Evolutionary conservation across 2,329 filamentous ascomycete species (phyloP).

Genomic region (Calonectria pauciramosa): DNA sequence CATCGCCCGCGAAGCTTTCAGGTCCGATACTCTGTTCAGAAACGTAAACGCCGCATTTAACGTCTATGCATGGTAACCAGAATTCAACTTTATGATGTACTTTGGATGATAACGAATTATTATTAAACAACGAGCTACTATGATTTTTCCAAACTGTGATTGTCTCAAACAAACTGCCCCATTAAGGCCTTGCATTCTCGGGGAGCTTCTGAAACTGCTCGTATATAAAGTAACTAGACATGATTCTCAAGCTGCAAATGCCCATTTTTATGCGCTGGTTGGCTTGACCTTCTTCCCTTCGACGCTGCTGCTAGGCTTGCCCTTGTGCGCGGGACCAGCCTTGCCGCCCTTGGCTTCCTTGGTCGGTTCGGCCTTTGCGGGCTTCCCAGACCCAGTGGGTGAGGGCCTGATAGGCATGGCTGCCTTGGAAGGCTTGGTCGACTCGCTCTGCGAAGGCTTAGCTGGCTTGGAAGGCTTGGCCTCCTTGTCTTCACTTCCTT

Average conservation of each 20-base stretch:
- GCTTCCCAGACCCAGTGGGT: no score
- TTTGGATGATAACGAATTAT: not conserved
- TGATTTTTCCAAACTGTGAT: not conserved
- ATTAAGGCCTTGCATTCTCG: not conserved
- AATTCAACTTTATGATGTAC: no score
- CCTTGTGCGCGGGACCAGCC: no score
- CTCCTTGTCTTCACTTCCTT: not conserved
- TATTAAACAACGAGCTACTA: not conserved
- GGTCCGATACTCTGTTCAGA: no score
- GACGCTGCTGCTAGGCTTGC: no score
- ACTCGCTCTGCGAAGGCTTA: not conserved
- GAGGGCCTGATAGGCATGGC: not conserved
- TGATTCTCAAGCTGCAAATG: not conserved
- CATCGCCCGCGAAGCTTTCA: no score
- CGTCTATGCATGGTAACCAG: no score
- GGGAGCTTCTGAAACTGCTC: not conserved
- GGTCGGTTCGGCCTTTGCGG: no score
- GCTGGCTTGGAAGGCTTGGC: not conserved
- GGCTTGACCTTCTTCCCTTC: not conserved
- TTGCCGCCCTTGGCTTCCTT: no score
- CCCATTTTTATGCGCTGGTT: not conserved
- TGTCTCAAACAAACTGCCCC: not conserved
- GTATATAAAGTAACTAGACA: not conserved
- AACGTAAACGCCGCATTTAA: no score
- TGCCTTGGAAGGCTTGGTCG: not conserved